Base-by-base conservation (phyloP, 345 rosid genomes). In the Eucalyptus polyanthemos region DNA sequence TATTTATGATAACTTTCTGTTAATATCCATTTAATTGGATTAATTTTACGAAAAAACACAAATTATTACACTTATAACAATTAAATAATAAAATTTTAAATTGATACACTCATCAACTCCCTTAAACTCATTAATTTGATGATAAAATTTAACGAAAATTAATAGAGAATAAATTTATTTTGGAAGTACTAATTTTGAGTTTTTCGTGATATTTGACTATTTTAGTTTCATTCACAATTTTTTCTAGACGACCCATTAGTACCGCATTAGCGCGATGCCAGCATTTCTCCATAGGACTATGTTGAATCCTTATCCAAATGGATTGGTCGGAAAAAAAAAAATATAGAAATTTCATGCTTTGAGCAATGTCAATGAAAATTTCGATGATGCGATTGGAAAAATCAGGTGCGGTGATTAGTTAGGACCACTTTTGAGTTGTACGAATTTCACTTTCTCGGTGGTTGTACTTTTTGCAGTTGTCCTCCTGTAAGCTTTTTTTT, bases 221-320 rank as follows among this genome's bases (percentile, higher is more conserved):
- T 53, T 53, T 53, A 53, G 10, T 19, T 53, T 53, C 58, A 19
- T 8, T 53, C 58, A 53, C 5, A 53, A 53, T 8, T 2, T 4
- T 4, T 53, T 4, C 10, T 19, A 21, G 25, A 53, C 5, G 14
- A 11, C 0, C 0, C 1, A 4, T 27, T 1, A 27, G 6, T 11
- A 6, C 1, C 1, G 4, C 16, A 0, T 13, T 12, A 12, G 1
- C 4, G 2, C 7, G 16, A 27, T 1, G 1, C 14, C 15, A 13
- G 16, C 34, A 62, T 27, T 21, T 69, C 24, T 16, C 4, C 11
- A 2, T 1, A 34, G 24, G 22, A 17, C 13, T 69, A 16, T 31
- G 11, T 1, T 34, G 44, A 31, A 31, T 69, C 21, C 21, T 34
- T 31, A 5, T 9, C 42, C 1, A 67, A 31, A 19, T 9, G 40